Percentiles rank a stretch among this genome's conserved stretches.
phyloP scores from a whole-genome alignment of 1,284 basidiomycete genomes.

The Lignosus rhinocerotis region DNA sequence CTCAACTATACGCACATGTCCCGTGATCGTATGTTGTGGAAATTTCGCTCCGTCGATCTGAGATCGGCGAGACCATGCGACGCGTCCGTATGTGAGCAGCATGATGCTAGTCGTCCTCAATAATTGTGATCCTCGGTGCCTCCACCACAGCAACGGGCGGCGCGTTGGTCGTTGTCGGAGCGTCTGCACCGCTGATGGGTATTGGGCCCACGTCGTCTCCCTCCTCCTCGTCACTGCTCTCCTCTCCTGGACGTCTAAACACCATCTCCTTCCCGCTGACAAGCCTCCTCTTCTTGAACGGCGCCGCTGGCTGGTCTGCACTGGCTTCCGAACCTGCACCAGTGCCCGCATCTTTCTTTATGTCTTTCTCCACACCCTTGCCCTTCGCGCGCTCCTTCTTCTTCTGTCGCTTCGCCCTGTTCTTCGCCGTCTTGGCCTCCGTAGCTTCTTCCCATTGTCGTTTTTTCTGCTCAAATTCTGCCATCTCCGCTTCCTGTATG shows the following conservation, averaged over 20 bases:
- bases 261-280: conserved; percentile 61
- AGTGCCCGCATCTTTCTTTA: conserved; percentile 1
- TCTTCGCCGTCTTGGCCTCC: conserved; percentile 90
- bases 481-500: conserved; percentile 60
- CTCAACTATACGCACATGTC: conserved; percentile 4
- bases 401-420: conserved; percentile 87
- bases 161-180: conserved; percentile 10
- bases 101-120: conserved; percentile 47
- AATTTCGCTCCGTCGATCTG: neutral
- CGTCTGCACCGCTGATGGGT: conserved; percentile 17
- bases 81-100: neutral
- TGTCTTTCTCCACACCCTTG: conserved; percentile 30
- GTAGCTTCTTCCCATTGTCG: conserved; percentile 63
- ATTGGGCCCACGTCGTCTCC: conserved; percentile 33
- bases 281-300: conserved; percentile 51
- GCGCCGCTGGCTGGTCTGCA: conserved; percentile 31
- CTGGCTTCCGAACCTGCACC: conserved; percentile 24
- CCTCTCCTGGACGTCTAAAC: conserved; percentile 56
- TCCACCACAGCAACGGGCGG: conserved; percentile 33
- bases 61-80: no score
- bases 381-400: conserved; percentile 73
- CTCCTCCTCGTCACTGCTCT: conserved; percentile 44
- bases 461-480: conserved; percentile 69
- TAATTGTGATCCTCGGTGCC: conserved; percentile 46
- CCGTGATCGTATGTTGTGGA: conserved; percentile 4